Percentiles rank a stretch among this genome's conserved stretches.
These are phyloP conservation scores for Naumovozyma baii DNA, from an alignment of 805 yeast genomes.

Conservation along the genomic window DNA sequence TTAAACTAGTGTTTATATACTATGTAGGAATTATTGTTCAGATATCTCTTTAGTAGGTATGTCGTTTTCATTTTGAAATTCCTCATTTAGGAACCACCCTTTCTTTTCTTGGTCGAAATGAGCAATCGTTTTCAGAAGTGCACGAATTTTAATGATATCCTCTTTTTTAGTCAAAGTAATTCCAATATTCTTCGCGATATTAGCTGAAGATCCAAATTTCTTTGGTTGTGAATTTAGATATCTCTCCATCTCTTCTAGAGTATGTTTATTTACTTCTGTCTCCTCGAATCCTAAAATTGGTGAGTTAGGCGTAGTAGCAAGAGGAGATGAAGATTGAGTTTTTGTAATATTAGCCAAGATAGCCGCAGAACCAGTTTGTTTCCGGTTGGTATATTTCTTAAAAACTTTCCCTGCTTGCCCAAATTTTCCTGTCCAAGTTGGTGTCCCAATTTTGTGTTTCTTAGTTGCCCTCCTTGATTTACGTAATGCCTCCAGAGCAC, in stretches of 20 bases:
- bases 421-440: constrained; percentile 93
- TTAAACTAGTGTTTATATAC: not conserved
- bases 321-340: constrained; percentile 9
- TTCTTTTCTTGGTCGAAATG: constrained; percentile 48
- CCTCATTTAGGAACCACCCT: constrained; percentile 60
- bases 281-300: constrained; percentile 1
- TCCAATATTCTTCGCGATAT: constrained; percentile 34
- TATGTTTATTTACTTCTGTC: constrained; percentile 2
- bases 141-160: constrained; percentile 53
- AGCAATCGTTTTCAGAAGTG: constrained; percentile 59
- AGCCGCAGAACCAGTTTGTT: constrained; percentile 12
- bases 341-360: constrained; percentile 20
- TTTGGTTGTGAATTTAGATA: constrained; percentile 32
- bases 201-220: constrained; percentile 40
- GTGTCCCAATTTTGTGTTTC: constrained; percentile 55
- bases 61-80: constrained; percentile 29
- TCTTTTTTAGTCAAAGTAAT: constrained; percentile 38
- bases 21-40: no score
- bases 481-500: constrained; percentile 47
- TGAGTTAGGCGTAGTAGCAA: not conserved
- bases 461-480: constrained; percentile 41
- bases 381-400: constrained; percentile 6
- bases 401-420: constrained; percentile 68
- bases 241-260: constrained; percentile 26
- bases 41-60: no score